Conservation (phyloP, 2,329 filamentous ascomycete genomes). For the Trichophaea hybrida region DNA sequence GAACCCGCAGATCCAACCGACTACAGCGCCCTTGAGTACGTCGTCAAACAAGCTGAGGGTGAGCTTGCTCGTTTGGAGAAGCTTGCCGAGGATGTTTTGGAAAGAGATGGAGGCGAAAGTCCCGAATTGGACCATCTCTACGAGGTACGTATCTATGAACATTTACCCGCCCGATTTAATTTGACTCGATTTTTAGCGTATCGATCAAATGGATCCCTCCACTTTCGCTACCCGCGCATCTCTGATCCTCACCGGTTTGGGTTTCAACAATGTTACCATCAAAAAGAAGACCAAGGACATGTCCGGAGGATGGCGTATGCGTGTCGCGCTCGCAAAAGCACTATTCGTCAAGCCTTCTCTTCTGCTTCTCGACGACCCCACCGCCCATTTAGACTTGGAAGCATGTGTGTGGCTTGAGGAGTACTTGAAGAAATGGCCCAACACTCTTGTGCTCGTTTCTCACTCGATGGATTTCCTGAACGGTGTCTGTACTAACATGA, state of each 20-base stretch:
- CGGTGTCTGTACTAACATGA: slow-evolving; percentile 96
- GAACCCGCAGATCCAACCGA: slow-evolving; percentile 86
- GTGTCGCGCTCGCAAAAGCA: slow-evolving; percentile 91
- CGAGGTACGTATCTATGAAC: slow-evolving; percentile 49
- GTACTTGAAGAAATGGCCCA: slow-evolving; percentile 99
- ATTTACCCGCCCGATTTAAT: slow-evolving; percentile 25
- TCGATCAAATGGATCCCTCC: slow-evolving; percentile 96
- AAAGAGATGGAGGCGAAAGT: slow-evolving; percentile 82
- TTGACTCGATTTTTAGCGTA: slow-evolving; percentile 48
- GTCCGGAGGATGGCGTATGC: slow-evolving; percentile 99
- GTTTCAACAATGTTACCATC: slow-evolving; percentile 97
- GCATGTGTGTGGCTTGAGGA: slow-evolving; percentile 99
- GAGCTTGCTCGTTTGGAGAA: slow-evolving; percentile 85
- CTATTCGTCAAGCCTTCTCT: slow-evolving; percentile 97
- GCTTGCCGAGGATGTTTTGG: slow-evolving; percentile 75
- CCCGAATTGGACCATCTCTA: slow-evolving; percentile 87
- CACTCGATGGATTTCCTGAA: slow-evolving; percentile 99
- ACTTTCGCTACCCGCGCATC: slow-evolving; percentile 94
- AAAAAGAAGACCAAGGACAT: slow-evolving; percentile 99
- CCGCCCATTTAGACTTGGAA: slow-evolving; percentile 96
- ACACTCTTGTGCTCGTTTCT: slow-evolving; percentile 87
- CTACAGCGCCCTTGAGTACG: slow-evolving; percentile 88
- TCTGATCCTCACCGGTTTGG: slow-evolving; percentile 92
- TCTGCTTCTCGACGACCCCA: slow-evolving; percentile 92
- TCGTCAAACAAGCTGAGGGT: slow-evolving; percentile 82